A percentile compares a stretch with the other conserved stretches of the same genome.
phyloP scores from a whole-genome alignment of 345 rosid genomes.

The Atalantia buxifolia region DNA sequence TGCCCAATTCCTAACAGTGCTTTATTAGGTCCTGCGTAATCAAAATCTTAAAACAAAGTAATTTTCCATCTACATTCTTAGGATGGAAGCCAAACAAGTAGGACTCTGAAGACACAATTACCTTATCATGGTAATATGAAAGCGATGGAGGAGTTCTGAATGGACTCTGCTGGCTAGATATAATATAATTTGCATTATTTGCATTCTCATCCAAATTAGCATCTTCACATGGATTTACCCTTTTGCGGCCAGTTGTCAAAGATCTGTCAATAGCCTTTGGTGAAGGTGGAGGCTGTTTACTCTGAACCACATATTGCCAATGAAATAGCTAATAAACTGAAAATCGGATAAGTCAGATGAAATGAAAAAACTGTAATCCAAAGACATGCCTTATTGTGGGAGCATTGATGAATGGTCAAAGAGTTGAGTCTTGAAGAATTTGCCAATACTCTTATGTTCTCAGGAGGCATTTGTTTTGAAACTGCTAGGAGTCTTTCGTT shows the following conservation, averaged over 20 bases:
- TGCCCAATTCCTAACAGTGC: neutral
- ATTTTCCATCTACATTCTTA: neutral
- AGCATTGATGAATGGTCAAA: conserved; percentile 51
- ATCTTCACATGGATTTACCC: conserved; percentile 41
- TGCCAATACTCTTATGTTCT: conserved; percentile 44
- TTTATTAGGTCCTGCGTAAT: neutral
- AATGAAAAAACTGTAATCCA: neutral
- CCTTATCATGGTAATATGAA: conserved; percentile 58
- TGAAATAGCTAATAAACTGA: neutral
- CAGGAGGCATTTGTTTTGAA: conserved; percentile 60
- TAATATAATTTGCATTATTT: conserved; percentile 12
- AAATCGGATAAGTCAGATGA: neutral
- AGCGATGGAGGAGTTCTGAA: conserved; percentile 90
- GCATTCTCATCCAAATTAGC: conserved; percentile 19
- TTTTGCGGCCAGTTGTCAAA: conserved; percentile 37
- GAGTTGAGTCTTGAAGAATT: conserved; percentile 47
- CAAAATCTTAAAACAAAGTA: neutral
- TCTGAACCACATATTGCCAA: conserved; percentile 22
- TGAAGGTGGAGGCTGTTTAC: conserved; percentile 29
- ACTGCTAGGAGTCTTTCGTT: conserved; percentile 71
- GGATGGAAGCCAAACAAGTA: neutral
- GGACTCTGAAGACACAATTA: conserved; percentile 25
- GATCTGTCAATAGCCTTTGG: conserved; percentile 34
- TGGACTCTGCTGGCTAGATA: conserved; percentile 64
- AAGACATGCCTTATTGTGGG: conserved; percentile 44